phyloP scores from a whole-genome alignment of 441 rosid genomes.

The Populus hybrid region DNA sequence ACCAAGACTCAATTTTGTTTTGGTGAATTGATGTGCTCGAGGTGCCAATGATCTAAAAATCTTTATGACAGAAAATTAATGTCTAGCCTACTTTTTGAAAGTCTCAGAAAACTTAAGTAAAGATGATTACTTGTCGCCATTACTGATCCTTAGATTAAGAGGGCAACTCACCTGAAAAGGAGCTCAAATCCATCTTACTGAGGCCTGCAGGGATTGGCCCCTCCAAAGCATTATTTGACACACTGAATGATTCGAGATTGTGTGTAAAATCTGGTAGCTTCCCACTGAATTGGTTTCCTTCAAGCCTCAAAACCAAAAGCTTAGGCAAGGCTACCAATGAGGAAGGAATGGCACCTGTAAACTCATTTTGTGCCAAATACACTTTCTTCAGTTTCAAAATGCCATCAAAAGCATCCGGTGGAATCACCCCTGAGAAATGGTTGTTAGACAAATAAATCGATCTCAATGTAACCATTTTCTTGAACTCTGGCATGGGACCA shows the following conservation, averaged over 20 bases:
- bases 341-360: conserved; percentile 52
- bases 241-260: conserved; percentile 28
- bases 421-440: conserved; percentile 50
- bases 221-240: conserved; percentile 49
- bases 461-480: conserved; percentile 41
- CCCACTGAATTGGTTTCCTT: conserved; percentile 55
- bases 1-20: not conserved
- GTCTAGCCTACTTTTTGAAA: not conserved
- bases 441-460: conserved; percentile 56
- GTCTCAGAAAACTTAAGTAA: not conserved
- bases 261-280: conserved; percentile 45
- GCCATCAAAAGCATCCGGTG: conserved; percentile 48
- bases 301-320: conserved; percentile 56
- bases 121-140: not conserved
- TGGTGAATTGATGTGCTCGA: not conserved
- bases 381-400: conserved; percentile 57
- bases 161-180: conserved; percentile 41
- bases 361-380: conserved; percentile 39
- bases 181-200: conserved; percentile 20
- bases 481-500: conserved; percentile 53
- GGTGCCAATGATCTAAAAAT: not conserved
- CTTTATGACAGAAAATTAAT: not conserved
- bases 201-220: conserved; percentile 57
- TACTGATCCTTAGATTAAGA: not conserved
- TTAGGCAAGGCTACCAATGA: conserved; percentile 46